A percentile compares a stretch with the other conserved stretches of the same genome.
These are phyloP conservation scores for Saturnispora besseyi DNA, from an alignment of 805 yeast species.

Conservation along the genomic window DNA sequence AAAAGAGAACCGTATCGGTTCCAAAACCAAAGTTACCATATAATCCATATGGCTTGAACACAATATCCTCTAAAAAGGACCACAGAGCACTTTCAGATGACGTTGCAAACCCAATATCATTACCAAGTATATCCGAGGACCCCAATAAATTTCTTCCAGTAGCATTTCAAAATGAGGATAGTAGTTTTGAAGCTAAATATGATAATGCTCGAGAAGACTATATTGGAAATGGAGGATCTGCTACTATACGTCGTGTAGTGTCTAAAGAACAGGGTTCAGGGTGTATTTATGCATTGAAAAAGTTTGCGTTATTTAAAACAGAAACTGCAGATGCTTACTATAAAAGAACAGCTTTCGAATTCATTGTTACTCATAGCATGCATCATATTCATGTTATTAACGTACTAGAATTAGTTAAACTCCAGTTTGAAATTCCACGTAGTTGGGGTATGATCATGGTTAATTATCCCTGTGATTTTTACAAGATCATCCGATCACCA, in stretches of 20 bases:
- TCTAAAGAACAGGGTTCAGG: constrained; percentile 28
- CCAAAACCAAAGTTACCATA: constrained; percentile 35
- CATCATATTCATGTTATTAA: constrained; percentile 51
- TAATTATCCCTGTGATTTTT: constrained; percentile 54
- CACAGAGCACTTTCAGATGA: background rate
- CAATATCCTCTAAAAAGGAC: constrained; percentile 4
- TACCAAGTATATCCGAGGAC: constrained; percentile 52
- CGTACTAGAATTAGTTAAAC: constrained; percentile 44
- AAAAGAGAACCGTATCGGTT: constrained; percentile 1
- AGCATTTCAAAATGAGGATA: constrained; percentile 38
- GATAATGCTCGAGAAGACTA: constrained; percentile 32
- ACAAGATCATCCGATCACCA: constrained; percentile 42
- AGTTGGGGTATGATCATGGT: constrained; percentile 77
- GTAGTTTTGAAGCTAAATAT: constrained; percentile 47
- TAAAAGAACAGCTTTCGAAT: constrained; percentile 55
- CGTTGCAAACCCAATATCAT: constrained; percentile 8
- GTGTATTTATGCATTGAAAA: constrained; percentile 52
- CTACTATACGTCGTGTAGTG: constrained; percentile 47
- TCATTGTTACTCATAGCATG: constrained; percentile 45
- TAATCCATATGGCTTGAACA: constrained; percentile 54
- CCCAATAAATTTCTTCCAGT: constrained; percentile 59
- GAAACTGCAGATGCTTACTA: constrained; percentile 51
- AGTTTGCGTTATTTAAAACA: constrained; percentile 41
- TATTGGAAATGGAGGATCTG: constrained; percentile 66
- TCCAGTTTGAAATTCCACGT: constrained; percentile 50